Base-by-base conservation (phyloP, 805 yeast species). In the Nakazawaea ernobii region DNA sequence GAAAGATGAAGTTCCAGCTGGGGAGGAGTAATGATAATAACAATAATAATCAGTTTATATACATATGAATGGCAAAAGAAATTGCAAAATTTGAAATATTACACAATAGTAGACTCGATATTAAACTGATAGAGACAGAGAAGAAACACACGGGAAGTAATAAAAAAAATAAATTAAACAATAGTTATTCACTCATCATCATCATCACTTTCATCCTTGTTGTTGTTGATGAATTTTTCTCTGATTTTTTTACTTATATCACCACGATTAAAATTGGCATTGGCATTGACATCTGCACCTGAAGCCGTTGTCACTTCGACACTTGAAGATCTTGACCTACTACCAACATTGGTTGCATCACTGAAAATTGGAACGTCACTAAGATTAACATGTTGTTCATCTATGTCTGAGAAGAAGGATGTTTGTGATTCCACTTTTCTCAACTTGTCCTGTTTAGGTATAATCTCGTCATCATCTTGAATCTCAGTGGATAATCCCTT, bases 1-100 rank as follows among this genome's bases (percentile, higher is more conserved):
- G 55, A 89, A 86, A 59, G 99, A 94, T 61, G 99, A 94, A 68
- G 84, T 94, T 39, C 99, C 99, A 11, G 95, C 95, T 6, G 99
- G 98, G 24, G 98, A 94, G 64, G 97, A 91, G 35, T 45, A 32
- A 26, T 11, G 4, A 10, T 20, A 33, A n/a, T n/a, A n/a, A n/a
- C n/a, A n/a, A n/a, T n/a, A n/a, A n/a, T n/a, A n/a, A n/a, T n/a
- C n/a, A 8, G 17, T 20, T 14, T 35, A 33, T 20, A 27, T 32
- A 32, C 9, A 20, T 20, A 37, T 20, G 30, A 3, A 35, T 7
- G 8, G 14, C 2, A 14, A 28, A 39, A 28, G 9, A 15, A 28
- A 39, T 27, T 11, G 24, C 24, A 20, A 20, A 20, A 20, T 20
- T 20, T 20, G 24, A 20, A n/a, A 20, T 20, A 20, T 20, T 20